Percentiles rank a stretch among this genome's conserved stretches.
Evolutionary conservation across 148 eudicot genomes (phyloP).

Genomic region (Pharnaceum exiguum): DNA sequence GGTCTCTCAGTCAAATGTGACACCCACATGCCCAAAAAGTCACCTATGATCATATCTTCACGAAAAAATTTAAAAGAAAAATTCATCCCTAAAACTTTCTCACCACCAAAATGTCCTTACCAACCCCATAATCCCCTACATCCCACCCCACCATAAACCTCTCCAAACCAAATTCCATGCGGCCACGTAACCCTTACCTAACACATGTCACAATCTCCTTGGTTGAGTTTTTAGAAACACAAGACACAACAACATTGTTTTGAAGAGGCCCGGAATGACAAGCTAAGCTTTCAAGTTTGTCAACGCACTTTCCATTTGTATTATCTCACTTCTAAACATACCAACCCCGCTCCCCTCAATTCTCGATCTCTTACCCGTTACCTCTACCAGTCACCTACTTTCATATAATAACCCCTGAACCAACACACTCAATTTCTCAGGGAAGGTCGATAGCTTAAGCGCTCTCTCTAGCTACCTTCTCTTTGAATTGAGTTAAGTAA

Average conservation of each 20-base stretch:
- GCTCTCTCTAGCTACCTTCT: neutral
- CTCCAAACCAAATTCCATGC: neutral
- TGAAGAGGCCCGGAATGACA: neutral
- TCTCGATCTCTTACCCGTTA: conserved; percentile 10
- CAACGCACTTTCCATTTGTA: conserved; percentile 21
- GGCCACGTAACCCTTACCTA: neutral
- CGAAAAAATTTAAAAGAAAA: neutral
- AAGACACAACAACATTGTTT: neutral
- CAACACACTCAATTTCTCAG: neutral
- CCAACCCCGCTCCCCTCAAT: conserved; percentile 8
- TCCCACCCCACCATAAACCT: conserved; percentile 7
- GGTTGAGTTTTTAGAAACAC: no score
- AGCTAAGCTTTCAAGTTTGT: conserved; percentile 10
- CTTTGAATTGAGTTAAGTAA: neutral
- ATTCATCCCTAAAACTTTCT: conserved; percentile 1
- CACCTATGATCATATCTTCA: neutral
- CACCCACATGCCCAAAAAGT: neutral
- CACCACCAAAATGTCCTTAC: conserved; percentile 17
- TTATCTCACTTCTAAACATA: conserved; percentile 1
- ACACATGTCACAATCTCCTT: conserved; percentile 4
- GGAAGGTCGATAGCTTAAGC: conserved; percentile 5
- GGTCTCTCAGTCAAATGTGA: conserved; percentile 19
- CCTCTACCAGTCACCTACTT: conserved; percentile 32
- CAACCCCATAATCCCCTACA: conserved; percentile 16
- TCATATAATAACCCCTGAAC: conserved; percentile 19